These are phyloP conservation scores for Cryptococcus sp. DNA, from an alignment of 1,284 basidiomycete genomes.

Conservation along the genomic window DNA sequence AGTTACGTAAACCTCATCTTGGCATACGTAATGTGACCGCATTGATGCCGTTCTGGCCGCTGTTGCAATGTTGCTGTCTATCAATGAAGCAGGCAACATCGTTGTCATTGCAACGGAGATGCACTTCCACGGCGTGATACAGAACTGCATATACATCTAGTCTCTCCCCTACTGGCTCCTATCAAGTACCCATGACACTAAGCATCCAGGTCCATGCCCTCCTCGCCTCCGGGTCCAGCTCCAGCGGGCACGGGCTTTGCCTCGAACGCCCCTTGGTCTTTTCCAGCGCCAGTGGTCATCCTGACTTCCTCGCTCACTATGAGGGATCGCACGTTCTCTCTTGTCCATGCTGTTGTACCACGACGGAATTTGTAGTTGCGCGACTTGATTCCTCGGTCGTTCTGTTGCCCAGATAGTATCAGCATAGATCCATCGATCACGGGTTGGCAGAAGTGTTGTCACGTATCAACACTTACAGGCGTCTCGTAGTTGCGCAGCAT, in stretches of 20 bases:
- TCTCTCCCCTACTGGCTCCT: too few relatives aligned
- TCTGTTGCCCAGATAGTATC: constrained; percentile 46
- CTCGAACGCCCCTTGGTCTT: constrained; percentile 40
- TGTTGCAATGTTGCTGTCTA: too few relatives aligned
- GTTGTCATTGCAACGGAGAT: too few relatives aligned
- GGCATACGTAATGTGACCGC: too few relatives aligned
- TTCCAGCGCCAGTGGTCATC: constrained; percentile 44
- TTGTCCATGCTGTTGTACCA: constrained; percentile 86
- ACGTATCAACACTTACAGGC: constrained; percentile 58
- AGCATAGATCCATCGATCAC: too few relatives aligned
- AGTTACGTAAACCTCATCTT: too few relatives aligned
- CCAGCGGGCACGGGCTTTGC: constrained; percentile 28
- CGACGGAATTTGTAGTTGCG: constrained; percentile 77
- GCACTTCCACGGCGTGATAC: too few relatives aligned
- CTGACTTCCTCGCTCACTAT: constrained; percentile 71
- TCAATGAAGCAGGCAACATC: too few relatives aligned
- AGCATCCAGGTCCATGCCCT: constrained; percentile 43
- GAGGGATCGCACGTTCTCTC: constrained; percentile 70
- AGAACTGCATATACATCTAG: too few relatives aligned
- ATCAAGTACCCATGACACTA: constrained; percentile 10
- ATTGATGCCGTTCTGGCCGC: too few relatives aligned
- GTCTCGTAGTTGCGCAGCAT: constrained; percentile 87
- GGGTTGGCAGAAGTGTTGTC: background rate
- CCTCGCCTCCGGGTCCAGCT: constrained; percentile 34
- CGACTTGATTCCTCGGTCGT: constrained; percentile 77